Conservation (phyloP, 495 filamentous ascomycete genomes). For the Xylona heveae region DNA sequence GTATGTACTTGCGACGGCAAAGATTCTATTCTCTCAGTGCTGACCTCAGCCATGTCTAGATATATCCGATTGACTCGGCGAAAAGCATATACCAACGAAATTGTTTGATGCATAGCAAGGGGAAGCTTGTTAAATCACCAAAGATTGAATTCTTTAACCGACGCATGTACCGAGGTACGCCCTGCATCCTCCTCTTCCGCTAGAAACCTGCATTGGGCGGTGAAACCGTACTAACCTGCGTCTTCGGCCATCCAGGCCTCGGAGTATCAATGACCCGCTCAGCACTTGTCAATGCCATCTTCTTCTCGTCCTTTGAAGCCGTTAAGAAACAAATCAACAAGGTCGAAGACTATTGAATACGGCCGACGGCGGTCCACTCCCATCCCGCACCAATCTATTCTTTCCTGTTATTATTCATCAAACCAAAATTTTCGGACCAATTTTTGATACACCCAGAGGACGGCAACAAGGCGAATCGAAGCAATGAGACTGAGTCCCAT, state of each 20-base stretch:
- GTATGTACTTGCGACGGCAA: slow-evolving; percentile 25
- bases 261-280: slow-evolving; percentile 63
- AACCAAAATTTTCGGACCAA: too few relatives aligned
- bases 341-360: slow-evolving; percentile 26
- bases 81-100: slow-evolving; percentile 72
- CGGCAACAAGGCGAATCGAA: too few relatives aligned
- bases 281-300: slow-evolving; percentile 51
- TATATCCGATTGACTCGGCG: slow-evolving; percentile 60
- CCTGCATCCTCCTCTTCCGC: neutral
- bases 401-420: too few relatives aligned
- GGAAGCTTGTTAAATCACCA: slow-evolving; percentile 32
- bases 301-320: slow-evolving; percentile 60
- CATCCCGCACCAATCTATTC: neutral
- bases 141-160: slow-evolving; percentile 52
- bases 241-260: slow-evolving; percentile 23
- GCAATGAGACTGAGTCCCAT: too few relatives aligned
- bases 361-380: too few relatives aligned
- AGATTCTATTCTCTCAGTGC: slow-evolving; percentile 5
- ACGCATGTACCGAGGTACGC: slow-evolving; percentile 41
- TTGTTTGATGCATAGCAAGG: slow-evolving; percentile 43
- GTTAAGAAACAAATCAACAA: slow-evolving; percentile 49
- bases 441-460: too few relatives aligned
- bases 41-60: slow-evolving; percentile 16
- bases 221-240: neutral
- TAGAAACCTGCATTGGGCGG: neutral